Evolutionary conservation across 306 rosid species (phyloP).

Genomic region (Sicyos edulis): DNA sequence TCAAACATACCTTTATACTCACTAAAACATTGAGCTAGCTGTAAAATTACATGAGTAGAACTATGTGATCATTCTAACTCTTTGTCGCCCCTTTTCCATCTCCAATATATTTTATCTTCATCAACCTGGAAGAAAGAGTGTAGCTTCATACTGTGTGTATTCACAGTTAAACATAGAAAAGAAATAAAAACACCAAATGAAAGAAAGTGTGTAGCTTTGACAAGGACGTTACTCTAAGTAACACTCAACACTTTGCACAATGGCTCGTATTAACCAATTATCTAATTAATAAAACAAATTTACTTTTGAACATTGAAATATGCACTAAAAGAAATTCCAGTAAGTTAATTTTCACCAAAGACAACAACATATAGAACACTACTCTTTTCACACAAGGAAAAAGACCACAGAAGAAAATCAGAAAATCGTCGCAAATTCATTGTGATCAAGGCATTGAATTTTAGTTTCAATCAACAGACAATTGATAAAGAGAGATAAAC

Average conservation of each 20-base stretch:
- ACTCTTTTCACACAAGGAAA: neutral
- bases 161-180: neutral
- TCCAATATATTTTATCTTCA: constrained; percentile 74
- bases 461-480: neutral
- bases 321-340: neutral
- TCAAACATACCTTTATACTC: constrained; percentile 35
- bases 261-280: neutral
- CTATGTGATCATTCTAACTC: constrained; percentile 68
- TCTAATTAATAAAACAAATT: too few relatives aligned
- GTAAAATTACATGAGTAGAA: constrained; percentile 69
- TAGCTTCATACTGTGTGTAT: neutral
- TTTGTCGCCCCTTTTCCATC: constrained; percentile 49
- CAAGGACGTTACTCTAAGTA: neutral
- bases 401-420: neutral
- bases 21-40: constrained; percentile 80
- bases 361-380: neutral
- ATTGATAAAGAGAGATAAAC: constrained; percentile 10
- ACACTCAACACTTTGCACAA: constrained; percentile 10
- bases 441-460: neutral
- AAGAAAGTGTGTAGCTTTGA: neutral
- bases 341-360: neutral
- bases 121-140: constrained; percentile 50
- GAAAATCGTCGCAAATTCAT: neutral
- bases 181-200: neutral
- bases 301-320: neutral